Base-by-base conservation (phyloP, 2,329 filamentous ascomycete genomes). In the Fonsecaea multimorphosa region DNA sequence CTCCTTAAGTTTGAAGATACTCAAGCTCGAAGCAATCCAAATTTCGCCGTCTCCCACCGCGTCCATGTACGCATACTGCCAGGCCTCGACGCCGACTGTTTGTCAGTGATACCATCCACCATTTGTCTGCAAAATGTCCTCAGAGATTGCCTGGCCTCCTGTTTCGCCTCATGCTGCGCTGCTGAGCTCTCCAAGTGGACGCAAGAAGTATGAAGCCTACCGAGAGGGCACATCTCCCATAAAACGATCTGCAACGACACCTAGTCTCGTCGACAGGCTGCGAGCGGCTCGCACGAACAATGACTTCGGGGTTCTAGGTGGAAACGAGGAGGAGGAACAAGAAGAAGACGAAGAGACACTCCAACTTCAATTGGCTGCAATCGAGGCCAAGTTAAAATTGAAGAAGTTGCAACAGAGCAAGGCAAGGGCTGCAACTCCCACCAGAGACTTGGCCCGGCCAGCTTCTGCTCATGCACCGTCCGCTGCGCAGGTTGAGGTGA, bases 291-390 rank as follows among this genome's bases (percentile, higher is more conserved):
- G 66, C 32, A 57, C 40, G 14, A 56, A 67, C 40, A 65, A 68
- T 14, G 69, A 68, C 14, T 64, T 61, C 58, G 67, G 55, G 53
- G 60, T 59, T 64, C 70, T 63, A 78, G 80, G 82, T 2, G 68
- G 69, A 24, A 74, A 74, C 16, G 84, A 87, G 9, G 87, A 89
- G 0, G 89, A 91, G 3, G 90, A 84, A 8, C 84, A 87, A n/a
- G 85, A 87, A n/a, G 86, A 96, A 6, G 93, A 96, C 72, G 94
- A 97, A 77, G 93, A 98, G 81, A 96, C 88, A 1, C 80, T 98
- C 36, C 87, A 96, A 74, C 81, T 99, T 68, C 89, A 96, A 76
- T 81, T 98, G 4, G 89, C 93, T 70, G 92, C 91, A 62, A 96
- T 99, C 65, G 89, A 98, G 77, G 92, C 93, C 6, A 89, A 90